phyloP scores from a whole-genome alignment of 768 basidiomycete genomes.

The Hericium alpestre region DNA sequence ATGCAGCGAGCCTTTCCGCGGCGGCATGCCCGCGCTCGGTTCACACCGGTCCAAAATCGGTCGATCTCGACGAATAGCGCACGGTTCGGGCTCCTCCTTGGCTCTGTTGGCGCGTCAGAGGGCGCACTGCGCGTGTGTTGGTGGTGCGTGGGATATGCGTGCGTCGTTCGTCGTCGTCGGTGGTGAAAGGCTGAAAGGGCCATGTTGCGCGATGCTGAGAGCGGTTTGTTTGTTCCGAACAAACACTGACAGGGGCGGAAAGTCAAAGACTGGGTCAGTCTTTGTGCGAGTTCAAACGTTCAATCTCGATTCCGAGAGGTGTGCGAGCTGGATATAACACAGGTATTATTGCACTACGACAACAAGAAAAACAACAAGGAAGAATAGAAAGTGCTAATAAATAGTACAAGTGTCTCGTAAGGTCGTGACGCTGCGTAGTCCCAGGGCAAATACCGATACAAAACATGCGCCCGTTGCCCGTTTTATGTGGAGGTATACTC shows the following conservation, averaged over 20 bases:
- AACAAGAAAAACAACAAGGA: neutral
- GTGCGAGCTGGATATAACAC: neutral
- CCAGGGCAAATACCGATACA: constrained; percentile 6
- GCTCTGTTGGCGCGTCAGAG: constrained; percentile 18
- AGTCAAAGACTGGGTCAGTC: neutral
- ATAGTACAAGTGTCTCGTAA: neutral
- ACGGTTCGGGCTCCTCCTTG: constrained; percentile 57
- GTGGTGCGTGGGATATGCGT: neutral
- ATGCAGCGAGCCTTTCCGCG: no score
- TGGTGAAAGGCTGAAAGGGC: constrained; percentile 11
- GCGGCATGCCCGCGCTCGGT: constrained; percentile 6
- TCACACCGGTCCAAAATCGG: constrained; percentile 8
- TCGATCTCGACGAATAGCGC: constrained; percentile 56
- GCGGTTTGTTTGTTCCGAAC: constrained; percentile 20
- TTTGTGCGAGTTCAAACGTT: no score
- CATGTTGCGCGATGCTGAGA: constrained; percentile 18
- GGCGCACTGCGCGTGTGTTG: neutral
- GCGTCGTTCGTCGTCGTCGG: constrained; percentile 10
- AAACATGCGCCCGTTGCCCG: constrained; percentile 5
- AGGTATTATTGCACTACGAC: neutral
- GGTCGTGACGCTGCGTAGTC: neutral
- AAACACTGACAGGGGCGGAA: constrained; percentile 13
- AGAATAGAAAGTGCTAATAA: neutral
- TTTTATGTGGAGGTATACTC: constrained; percentile 45
- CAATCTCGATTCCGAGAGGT: no score